Evolutionary conservation across 1,139 yeast species (phyloP).

Genomic region (Yamadazyma jaroonii): DNA sequence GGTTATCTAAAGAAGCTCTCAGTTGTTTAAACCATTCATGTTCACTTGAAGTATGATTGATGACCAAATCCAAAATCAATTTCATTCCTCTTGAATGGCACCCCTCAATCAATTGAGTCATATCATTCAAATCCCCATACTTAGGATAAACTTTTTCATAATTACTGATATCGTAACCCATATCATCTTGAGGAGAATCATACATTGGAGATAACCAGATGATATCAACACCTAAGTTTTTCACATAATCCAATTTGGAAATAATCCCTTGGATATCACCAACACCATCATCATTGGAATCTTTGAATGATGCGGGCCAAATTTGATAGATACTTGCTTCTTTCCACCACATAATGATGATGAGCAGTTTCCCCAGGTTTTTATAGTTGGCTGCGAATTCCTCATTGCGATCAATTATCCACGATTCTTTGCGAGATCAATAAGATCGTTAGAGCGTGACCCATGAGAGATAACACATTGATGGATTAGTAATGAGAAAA

Average conservation of each 20-base stretch:
- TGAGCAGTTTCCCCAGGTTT: not conserved
- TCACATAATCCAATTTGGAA: slow-evolving; percentile 50
- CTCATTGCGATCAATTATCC: no score
- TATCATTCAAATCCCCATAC: slow-evolving; percentile 54
- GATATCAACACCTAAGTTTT: slow-evolving; percentile 50
- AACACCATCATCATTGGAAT: slow-evolving; percentile 56
- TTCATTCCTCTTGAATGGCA: slow-evolving; percentile 51
- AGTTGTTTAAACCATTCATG: slow-evolving; percentile 62
- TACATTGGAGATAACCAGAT: slow-evolving; percentile 61
- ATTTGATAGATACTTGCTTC: slow-evolving; percentile 55
- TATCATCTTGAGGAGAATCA: slow-evolving; percentile 60
- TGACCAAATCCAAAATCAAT: slow-evolving; percentile 54
- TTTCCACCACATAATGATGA: slow-evolving; percentile 49
- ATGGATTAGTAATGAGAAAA: no score
- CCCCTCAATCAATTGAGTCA: slow-evolving; percentile 46
- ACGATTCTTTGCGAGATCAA: no score
- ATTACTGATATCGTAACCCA: slow-evolving; percentile 63
- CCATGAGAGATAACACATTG: no score
- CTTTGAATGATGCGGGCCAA: slow-evolving; percentile 60
- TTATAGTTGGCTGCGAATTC: no score
- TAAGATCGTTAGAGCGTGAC: no score
- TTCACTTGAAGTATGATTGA: slow-evolving; percentile 56
- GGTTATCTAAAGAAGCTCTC: slow-evolving; percentile 47
- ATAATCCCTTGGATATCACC: slow-evolving; percentile 58
- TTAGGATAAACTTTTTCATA: slow-evolving; percentile 50